These are phyloP conservation scores for Neurospora sp. DNA, from an alignment of 495 filamentous ascomycete genomes.

Conservation along the genomic window DNA sequence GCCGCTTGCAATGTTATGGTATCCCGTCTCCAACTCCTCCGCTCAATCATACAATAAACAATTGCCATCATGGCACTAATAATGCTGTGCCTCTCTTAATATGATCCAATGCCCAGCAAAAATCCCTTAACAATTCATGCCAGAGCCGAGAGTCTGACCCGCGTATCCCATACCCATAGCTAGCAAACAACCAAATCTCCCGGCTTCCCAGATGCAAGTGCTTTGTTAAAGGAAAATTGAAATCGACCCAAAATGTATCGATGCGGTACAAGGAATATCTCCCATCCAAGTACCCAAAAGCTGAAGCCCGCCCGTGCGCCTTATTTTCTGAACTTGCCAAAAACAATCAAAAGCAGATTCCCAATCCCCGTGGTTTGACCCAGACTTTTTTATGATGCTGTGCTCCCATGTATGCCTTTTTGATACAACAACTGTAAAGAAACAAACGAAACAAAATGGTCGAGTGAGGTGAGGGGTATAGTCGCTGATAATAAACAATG, in stretches of 20 bases:
- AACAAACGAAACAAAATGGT: conserved; percentile 23
- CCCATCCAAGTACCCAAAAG: neutral
- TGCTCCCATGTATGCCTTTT: conserved; percentile 43
- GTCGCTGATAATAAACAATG: conserved; percentile 10
- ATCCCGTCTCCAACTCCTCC: neutral
- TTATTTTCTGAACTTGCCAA: neutral
- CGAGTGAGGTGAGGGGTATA: conserved; percentile 30
- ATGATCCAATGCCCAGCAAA: neutral
- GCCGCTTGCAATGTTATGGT: neutral
- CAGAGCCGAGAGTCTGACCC: neutral
- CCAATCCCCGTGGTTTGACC: neutral
- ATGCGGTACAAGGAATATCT: neutral
- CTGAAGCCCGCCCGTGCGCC: neutral
- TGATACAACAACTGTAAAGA: conserved; percentile 34
- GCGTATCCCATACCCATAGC: neutral
- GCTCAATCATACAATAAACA: neutral
- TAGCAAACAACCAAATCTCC: neutral
- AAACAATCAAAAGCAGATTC: neutral
- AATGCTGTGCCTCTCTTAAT: neutral
- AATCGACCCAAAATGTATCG: neutral
- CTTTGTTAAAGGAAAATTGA: neutral
- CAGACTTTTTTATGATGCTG: conserved; percentile 41
- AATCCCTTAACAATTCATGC: neutral
- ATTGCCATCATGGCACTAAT: neutral
- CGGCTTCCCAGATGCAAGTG: neutral